Percentiles rank a stretch among this genome's conserved stretches.
phyloP scores from a whole-genome alignment of 2,329 filamentous ascomycete species.

The Aschersonia sp. region DNA sequence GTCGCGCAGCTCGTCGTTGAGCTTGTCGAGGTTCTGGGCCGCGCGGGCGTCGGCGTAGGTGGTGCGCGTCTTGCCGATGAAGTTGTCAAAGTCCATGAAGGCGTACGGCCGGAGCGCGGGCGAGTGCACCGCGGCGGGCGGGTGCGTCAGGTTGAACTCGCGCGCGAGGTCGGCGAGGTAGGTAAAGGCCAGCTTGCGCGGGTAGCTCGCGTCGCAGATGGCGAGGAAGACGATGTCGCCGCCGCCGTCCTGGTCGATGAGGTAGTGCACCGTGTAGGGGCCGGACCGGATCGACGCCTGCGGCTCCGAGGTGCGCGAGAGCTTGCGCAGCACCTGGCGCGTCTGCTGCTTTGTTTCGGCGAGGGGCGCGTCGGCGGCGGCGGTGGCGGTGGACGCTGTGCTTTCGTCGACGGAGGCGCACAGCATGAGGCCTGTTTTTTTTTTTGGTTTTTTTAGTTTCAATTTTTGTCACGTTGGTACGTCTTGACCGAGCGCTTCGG shows the following conservation, averaged over 20 bases:
- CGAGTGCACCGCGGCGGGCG: slow-evolving; percentile 54
- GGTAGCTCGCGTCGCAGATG: slow-evolving; percentile 87
- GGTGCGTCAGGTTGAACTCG: slow-evolving; percentile 85
- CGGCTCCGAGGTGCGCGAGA: slow-evolving; percentile 77
- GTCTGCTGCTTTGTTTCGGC: slow-evolving; percentile 80
- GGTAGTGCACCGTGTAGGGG: slow-evolving; percentile 74
- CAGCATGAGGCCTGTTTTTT: slow-evolving; percentile 66
- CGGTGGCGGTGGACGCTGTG: too few species aligned
- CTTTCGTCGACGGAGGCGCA: slow-evolving; percentile 83
- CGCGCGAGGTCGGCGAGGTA: slow-evolving; percentile 85
- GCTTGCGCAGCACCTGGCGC: slow-evolving; percentile 75
- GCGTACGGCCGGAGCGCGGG: slow-evolving; percentile 77
- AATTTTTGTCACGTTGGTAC: not conserved
- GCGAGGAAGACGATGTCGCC: slow-evolving; percentile 78
- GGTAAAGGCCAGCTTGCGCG: slow-evolving; percentile 94
- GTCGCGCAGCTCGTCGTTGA: slow-evolving; percentile 94
- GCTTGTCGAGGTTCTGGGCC: slow-evolving; percentile 79
- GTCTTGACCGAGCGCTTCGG: not conserved
- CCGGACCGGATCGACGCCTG: slow-evolving; percentile 87
- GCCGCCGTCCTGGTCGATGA: slow-evolving; percentile 39
- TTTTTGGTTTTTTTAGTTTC: not conserved
- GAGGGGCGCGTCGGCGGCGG: slow-evolving; percentile 39
- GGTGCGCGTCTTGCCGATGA: slow-evolving; percentile 83
- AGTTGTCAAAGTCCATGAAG: slow-evolving; percentile 96
- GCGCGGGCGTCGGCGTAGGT: slow-evolving; percentile 89